These are phyloP conservation scores for Wallacemonas collosoma DNA, from an alignment of 208 protist species.

Conservation along the genomic window DNA sequence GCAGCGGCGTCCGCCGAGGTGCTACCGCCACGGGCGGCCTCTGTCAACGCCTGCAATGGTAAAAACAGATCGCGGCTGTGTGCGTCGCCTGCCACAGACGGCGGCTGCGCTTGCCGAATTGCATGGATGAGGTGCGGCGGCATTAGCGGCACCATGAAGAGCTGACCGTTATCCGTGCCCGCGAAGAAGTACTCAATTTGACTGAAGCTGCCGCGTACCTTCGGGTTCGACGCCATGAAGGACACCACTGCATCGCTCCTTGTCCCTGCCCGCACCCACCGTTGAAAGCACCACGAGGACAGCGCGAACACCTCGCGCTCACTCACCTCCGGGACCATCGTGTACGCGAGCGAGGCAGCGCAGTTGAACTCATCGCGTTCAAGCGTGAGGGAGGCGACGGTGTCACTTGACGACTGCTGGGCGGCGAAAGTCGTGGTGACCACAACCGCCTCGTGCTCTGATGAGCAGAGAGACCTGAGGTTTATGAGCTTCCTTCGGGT, in stretches of 20 bases:
- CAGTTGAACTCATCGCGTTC: constrained; percentile 48
- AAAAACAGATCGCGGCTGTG: background rate
- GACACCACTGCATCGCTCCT: background rate
- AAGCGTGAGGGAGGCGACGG: constrained; percentile 17
- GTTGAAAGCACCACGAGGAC: constrained; percentile 26
- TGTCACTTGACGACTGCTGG: constrained; percentile 2
- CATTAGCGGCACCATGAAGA: constrained; percentile 62
- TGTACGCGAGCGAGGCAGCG: constrained; percentile 54
- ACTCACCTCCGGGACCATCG: constrained; percentile 42
- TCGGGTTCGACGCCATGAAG: constrained; percentile 14
- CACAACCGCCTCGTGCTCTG: constrained; percentile 13
- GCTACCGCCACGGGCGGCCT: background rate
- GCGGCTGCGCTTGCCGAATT: background rate
- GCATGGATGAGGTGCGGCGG: constrained; percentile 40
- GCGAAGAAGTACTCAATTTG: constrained; percentile 86
- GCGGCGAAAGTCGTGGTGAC: constrained; percentile 20
- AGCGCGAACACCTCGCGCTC: constrained; percentile 22
- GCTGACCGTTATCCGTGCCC: constrained; percentile 64
- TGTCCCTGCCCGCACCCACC: constrained; percentile 31
- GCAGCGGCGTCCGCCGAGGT: constrained; percentile 9
- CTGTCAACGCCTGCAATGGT: background rate
- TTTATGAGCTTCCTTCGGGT: constrained; percentile 34
- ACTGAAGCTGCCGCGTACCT: constrained; percentile 20
- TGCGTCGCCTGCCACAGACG: too few relatives aligned
- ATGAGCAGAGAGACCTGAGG: constrained; percentile 3